Base-by-base conservation (phyloP, 2,329 filamentous ascomycete species). In the Seiridium unicorne region DNA sequence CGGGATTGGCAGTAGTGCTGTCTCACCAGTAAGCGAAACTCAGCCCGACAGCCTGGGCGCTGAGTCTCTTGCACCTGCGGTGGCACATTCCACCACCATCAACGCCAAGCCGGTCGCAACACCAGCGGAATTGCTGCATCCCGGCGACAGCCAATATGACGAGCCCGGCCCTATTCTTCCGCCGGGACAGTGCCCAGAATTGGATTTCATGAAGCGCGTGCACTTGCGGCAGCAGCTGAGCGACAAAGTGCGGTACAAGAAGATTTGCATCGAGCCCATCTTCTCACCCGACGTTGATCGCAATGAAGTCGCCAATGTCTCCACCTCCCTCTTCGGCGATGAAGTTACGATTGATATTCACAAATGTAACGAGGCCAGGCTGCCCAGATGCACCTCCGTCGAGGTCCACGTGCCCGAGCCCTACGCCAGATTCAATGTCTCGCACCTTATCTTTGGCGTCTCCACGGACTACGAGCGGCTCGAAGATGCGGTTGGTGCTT, bases 371-470 rank as follows among this genome's bases (percentile, higher is more conserved):
- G 56, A 66, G 18, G 56, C 64, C 48, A 57, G 65, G n/a, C 61
- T 71, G 3, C 67, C 69, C 3, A 65, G 69, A 2, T 76, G 79
- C 63, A 76, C 83, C 10, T 75, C 79, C 2, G 70, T 87, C 18
- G 66, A 73, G 0, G 67, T 87, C 5, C 66, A 74, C 3, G 81
- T 86, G 0, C 78, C 83, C 0, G 64, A 66, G 0, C 75, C 79
- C 1, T 79, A 78, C 55, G 77, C 79, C 0, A 65, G 72, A 34
- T 65, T 72, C 36, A 75, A 75, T 7, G 83, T 84, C 63, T 73
- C 76, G 0, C 78, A 86, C 56, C 76, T 86, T 49, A 71, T 84
- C 60, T 87, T 88, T 62, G 85, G 84, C 59, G 78, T 87, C 4
- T 82, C 84, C 0, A 86, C 84, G 31, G 80, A 75, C 6, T 74